These are phyloP conservation scores for Fraxinus anomala DNA, from an alignment of 257 asterid species.

Conservation along the genomic window DNA sequence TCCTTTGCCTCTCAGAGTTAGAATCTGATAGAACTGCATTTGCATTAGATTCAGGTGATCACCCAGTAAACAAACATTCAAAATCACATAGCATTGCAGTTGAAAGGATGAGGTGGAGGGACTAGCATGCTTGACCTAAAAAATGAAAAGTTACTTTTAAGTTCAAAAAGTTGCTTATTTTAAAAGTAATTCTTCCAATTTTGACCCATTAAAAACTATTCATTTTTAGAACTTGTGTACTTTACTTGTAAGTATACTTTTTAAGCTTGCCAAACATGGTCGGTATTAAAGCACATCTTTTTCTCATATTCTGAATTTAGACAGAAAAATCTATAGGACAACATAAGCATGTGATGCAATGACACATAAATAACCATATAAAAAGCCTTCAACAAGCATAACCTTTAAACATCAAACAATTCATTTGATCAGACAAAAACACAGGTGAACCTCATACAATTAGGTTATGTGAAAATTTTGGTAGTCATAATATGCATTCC, in stretches of 20 bases:
- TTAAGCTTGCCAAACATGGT: neutral
- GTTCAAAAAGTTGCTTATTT: neutral
- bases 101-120: too few relatives aligned
- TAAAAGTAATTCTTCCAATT: neutral
- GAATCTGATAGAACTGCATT: conserved; percentile 28
- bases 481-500: neutral
- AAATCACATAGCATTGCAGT: neutral
- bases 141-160: neutral
- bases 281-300: neutral
- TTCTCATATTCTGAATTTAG: neutral
- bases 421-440: conserved; percentile 7
- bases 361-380: neutral
- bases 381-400: neutral
- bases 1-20: conserved; percentile 33
- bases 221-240: too few relatives aligned
- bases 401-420: neutral
- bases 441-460: neutral
- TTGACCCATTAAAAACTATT: neutral
- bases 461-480: neutral
- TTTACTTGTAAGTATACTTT: neutral
- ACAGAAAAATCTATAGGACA: neutral
- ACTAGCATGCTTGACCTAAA: neutral
- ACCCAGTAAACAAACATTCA: neutral
- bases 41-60: neutral
- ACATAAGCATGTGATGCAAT: neutral